These are phyloP conservation scores for Rhodotorula graminis DNA, from an alignment of 768 basidiomycete species.

Conservation along the genomic window DNA sequence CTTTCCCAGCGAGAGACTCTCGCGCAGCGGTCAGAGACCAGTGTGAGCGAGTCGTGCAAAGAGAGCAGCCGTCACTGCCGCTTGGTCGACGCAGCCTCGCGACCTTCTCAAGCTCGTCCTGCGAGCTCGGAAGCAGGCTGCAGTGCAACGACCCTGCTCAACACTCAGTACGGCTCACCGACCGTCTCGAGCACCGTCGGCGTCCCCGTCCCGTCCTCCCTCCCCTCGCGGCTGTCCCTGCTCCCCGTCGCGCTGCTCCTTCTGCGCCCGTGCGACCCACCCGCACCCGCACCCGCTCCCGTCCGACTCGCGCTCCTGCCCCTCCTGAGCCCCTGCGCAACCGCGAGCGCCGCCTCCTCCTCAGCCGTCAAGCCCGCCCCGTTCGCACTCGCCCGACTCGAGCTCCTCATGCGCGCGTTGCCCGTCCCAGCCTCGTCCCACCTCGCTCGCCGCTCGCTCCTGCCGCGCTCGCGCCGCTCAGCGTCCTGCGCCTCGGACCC, in stretches of 20 bases:
- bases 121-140: no score
- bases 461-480: neutral
- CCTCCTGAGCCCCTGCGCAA: neutral
- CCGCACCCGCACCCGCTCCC: neutral
- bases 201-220: neutral
- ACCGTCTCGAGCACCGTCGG: slow-evolving; percentile 2
- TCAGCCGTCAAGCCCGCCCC: no score
- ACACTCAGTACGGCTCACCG: slow-evolving; percentile 4
- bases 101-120: no score
- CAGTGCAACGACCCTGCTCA: no score
- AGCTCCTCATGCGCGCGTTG: neutral
- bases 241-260: neutral
- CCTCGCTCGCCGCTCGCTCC: neutral
- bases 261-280: no score
- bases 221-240: neutral
- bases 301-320: neutral
- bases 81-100: no score
- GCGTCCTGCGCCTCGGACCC: neutral
- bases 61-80: no score
- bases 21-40: no score
- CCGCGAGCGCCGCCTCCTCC: no score
- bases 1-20: no score
- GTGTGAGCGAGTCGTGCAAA: no score
- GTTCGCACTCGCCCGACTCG: slow-evolving; percentile 1
- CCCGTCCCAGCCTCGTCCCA: slow-evolving; percentile 5